phyloP scores from a whole-genome alignment of 2,329 filamentous ascomycete species.

The Diaporthe ilicicola region DNA sequence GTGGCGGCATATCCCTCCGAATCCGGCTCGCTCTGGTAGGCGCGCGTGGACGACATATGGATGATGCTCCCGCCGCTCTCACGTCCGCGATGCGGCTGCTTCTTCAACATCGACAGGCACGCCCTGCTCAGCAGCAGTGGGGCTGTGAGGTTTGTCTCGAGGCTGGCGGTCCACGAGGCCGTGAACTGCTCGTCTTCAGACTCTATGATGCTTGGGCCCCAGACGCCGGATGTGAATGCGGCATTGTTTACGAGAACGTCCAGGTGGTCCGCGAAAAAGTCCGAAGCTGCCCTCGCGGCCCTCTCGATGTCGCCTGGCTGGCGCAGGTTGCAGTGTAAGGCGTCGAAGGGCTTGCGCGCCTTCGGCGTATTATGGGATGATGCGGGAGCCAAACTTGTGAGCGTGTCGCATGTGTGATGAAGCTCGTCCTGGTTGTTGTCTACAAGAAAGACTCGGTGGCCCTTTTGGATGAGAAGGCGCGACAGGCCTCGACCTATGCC shows the following conservation, averaged over 20 bases:
- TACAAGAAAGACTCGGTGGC: conserved; percentile 50
- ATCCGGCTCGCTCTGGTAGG: conserved; percentile 56
- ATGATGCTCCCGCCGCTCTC: conserved; percentile 45
- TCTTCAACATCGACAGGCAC: conserved; percentile 39
- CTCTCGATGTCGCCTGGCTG: conserved; percentile 42
- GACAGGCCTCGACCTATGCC: conserved; percentile 74
- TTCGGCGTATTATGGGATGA: not conserved
- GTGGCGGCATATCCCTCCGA: conserved; percentile 59
- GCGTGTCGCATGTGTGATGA: conserved; percentile 42
- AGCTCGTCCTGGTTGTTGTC: conserved; percentile 49
- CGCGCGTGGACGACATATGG: conserved; percentile 59
- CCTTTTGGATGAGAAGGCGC: conserved; percentile 47
- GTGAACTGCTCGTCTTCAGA: conserved; percentile 33
- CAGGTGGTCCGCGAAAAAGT: conserved; percentile 46
- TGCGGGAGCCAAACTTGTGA: conserved; percentile 30
- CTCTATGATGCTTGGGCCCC: conserved; percentile 42
- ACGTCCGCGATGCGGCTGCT: not conserved
- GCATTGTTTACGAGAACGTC: conserved; percentile 54
- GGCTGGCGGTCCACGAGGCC: conserved; percentile 43
- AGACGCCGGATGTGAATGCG: conserved; percentile 47
- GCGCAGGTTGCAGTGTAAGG: conserved; percentile 44
- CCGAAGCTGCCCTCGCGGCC: conserved; percentile 41
- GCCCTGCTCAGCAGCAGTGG: conserved; percentile 43
- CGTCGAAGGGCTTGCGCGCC: conserved; percentile 34
- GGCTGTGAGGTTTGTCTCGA: conserved; percentile 50